phyloP scores from a whole-genome alignment of 208 protist genomes.

The Acanthamoeba sp. region DNA sequence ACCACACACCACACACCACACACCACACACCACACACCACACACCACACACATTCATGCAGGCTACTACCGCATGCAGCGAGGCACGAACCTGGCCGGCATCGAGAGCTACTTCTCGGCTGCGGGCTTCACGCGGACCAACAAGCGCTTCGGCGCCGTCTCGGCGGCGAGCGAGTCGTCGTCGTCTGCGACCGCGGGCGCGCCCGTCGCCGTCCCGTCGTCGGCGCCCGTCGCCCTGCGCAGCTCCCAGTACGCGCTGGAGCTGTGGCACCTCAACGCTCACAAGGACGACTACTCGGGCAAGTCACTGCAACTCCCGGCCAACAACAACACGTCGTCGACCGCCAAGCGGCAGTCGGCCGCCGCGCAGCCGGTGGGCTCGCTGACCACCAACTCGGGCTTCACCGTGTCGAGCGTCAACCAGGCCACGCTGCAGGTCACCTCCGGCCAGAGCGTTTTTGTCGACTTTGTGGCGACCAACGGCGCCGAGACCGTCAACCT shows the following conservation, averaged over 20 bases:
- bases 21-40: background rate
- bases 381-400: background rate
- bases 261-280: background rate
- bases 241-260: background rate
- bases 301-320: background rate
- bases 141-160: background rate
- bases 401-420: constrained; percentile 1
- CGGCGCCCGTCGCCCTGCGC: background rate
- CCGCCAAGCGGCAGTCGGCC: background rate
- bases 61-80: background rate
- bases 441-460: background rate
- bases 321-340: background rate
- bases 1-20: too few species aligned
- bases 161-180: background rate
- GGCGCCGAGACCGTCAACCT: background rate
- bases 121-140: background rate
- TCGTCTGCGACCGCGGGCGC: background rate
- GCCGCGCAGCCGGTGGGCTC: background rate
- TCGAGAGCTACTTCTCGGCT: background rate
- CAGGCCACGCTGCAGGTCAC: background rate
- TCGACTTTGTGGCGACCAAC: background rate
- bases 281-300: background rate
- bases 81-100: background rate
- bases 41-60: background rate
- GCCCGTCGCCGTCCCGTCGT: background rate